Conservation (phyloP, 2,329 filamentous ascomycete genomes). For the Ambrosiella xylebori region DNA sequence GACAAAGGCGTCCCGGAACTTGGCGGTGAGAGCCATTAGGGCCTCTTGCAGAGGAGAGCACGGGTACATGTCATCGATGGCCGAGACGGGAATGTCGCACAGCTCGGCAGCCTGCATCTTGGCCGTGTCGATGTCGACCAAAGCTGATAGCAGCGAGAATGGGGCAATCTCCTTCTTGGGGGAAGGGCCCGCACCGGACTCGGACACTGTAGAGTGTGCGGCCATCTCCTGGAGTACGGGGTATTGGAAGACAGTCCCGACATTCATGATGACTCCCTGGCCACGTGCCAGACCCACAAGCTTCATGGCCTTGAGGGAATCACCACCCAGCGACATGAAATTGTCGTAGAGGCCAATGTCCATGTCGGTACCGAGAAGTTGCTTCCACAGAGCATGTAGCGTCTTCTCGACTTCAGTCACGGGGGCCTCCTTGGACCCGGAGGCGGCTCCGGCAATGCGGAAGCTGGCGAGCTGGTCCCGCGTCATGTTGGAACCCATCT, state of each 20-base stretch:
- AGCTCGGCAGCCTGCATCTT: conserved; percentile 23
- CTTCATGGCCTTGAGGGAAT: conserved; percentile 35
- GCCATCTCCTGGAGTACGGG: conserved; percentile 30
- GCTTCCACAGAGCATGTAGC: conserved; percentile 23
- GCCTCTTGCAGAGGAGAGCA: conserved; percentile 38
- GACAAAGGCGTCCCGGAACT: conserved; percentile 34
- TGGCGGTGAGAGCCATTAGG: conserved; percentile 34
- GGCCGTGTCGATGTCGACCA: conserved; percentile 20
- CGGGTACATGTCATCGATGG: conserved; percentile 34
- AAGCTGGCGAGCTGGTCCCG: conserved; percentile 16
- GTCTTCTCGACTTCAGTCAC: conserved; percentile 23
- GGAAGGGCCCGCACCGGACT: conserved; percentile 15
- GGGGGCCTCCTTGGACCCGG: conserved; percentile 21
- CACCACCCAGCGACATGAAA: conserved; percentile 33
- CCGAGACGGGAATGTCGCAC: conserved; percentile 21
- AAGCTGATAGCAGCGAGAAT: conserved; percentile 24
- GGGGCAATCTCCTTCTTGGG: conserved; percentile 18
- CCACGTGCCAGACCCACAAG: conserved; percentile 28
- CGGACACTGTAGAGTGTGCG: conserved; percentile 14
- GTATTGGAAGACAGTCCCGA: conserved; percentile 29
- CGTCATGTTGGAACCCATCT: conserved; percentile 26
- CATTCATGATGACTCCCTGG: conserved; percentile 24
- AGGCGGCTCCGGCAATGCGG: conserved; percentile 12
- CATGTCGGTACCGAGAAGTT: conserved; percentile 21
- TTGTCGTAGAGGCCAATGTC: conserved; percentile 23